Evolutionary conservation across 2,329 filamentous ascomycete species (phyloP).

Genomic region (Talaromyces piceae): DNA sequence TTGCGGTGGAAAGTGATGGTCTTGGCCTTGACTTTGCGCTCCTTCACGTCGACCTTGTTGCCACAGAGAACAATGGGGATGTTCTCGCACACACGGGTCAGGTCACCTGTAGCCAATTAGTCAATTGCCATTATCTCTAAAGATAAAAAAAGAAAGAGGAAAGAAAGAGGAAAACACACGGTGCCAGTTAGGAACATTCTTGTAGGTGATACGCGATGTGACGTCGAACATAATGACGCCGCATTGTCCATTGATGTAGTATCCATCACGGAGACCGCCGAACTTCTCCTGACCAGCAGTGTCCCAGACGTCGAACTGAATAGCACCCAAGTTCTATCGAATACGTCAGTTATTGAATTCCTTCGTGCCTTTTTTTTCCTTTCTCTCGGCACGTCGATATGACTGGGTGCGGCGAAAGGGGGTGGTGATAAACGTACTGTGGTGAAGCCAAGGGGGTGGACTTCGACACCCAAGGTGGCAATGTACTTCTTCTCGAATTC

Average conservation of each 20-base stretch:
- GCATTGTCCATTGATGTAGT: constrained; percentile 99
- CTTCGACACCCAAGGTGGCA: constrained; percentile 97
- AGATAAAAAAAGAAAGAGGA: constrained; percentile 2
- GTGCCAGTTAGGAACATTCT: constrained; percentile 99
- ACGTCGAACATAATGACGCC: constrained; percentile 99
- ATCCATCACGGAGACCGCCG: constrained; percentile 95
- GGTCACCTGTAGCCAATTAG: constrained; percentile 59
- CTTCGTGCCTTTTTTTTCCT: too few relatives aligned
- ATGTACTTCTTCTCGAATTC: constrained; percentile 99
- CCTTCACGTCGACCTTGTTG: constrained; percentile 99
- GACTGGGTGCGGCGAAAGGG: constrained; percentile 12
- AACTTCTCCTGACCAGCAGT: constrained; percentile 99
- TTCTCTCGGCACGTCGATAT: too few relatives aligned
- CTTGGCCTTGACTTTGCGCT: constrained; percentile 99
- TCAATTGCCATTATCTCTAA: too few relatives aligned
- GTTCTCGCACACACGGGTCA: constrained; percentile 98
- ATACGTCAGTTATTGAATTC: too few relatives aligned
- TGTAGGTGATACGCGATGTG: constrained; percentile 98
- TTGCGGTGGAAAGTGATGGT: constrained; percentile 99
- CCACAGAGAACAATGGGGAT: constrained; percentile 96
- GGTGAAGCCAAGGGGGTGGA: constrained; percentile 95
- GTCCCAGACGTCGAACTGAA: constrained; percentile 99
- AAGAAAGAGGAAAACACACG: constrained; percentile 56
- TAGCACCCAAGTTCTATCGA: constrained; percentile 75
- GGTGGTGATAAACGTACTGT: constrained; percentile 61